A percentile compares a stretch with the other conserved stretches of the same genome.
Evolutionary conservation across 2,329 filamentous ascomycete species (phyloP).

Genomic region (Penicillium capsulatum): DNA sequence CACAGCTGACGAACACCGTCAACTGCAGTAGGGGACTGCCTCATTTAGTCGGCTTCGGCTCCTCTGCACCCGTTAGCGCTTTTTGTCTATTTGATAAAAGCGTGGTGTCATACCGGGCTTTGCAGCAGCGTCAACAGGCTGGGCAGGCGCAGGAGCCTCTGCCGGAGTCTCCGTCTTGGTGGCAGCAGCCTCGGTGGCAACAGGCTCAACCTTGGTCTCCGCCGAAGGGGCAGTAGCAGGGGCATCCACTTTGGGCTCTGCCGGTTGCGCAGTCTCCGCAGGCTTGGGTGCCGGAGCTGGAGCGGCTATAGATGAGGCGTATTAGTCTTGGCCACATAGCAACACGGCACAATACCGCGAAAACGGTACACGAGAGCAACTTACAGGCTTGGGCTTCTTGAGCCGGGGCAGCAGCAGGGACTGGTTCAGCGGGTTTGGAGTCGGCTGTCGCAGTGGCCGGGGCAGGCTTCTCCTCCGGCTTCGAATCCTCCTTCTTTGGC

Average conservation of each 20-base stretch:
- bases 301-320: too few species aligned
- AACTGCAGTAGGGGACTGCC: too few species aligned
- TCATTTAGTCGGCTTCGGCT: too few species aligned
- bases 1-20: too few species aligned
- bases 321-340: too few species aligned
- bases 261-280: slow-evolving; percentile 5
- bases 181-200: slow-evolving; percentile 35
- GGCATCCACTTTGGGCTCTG: background rate
- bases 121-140: slow-evolving; percentile 35
- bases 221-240: slow-evolving; percentile 1
- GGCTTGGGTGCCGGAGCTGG: too few species aligned
- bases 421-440: slow-evolving; percentile 5
- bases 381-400: background rate
- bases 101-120: too few species aligned
- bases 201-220: slow-evolving; percentile 28
- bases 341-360: too few species aligned
- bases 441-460: slow-evolving; percentile 5
- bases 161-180: slow-evolving; percentile 16
- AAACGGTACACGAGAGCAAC: too few species aligned
- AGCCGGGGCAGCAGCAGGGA: background rate
- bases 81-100: too few species aligned
- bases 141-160: slow-evolving; percentile 23
- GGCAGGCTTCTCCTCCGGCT: slow-evolving; percentile 5
- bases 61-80: too few species aligned
- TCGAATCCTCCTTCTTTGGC: slow-evolving; percentile 15